Conservation (phyloP, 371 early-diverging fungal species). For the Batrachochytrium dendrobatidis region DNA sequence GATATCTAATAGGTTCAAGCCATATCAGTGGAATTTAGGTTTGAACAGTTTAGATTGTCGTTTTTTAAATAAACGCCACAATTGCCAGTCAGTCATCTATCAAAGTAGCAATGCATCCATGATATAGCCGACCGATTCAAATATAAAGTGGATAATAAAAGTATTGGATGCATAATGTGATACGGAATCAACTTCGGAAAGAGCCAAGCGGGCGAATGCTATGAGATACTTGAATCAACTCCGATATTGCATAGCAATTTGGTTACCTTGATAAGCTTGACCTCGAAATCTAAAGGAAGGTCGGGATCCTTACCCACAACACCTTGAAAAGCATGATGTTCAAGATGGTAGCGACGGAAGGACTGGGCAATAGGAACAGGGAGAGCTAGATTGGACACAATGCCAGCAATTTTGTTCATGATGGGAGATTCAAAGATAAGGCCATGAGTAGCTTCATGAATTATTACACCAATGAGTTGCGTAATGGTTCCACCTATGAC, state of each 20-base stretch:
- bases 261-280: slow-evolving; percentile 54
- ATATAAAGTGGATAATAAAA: slow-evolving; percentile 30
- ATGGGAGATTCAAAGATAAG: slow-evolving; percentile 61
- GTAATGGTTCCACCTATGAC: slow-evolving; percentile 78
- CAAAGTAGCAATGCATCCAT: too few species aligned
- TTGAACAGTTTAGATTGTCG: too few species aligned
- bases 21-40: neutral
- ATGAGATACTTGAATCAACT: too few species aligned
- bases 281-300: slow-evolving; percentile 85
- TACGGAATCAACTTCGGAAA: too few species aligned
- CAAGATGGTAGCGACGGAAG: slow-evolving; percentile 85
- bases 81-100: too few species aligned
- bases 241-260: too few species aligned
- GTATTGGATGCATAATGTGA: too few species aligned
- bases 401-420: slow-evolving; percentile 71
- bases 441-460: slow-evolving; percentile 91
- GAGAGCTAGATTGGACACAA: slow-evolving; percentile 79
- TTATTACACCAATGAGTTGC: slow-evolving; percentile 54
- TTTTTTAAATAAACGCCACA: too few species aligned
- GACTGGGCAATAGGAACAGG: slow-evolving; percentile 45
- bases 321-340: slow-evolving; percentile 95
- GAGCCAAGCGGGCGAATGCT: too few species aligned
- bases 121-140: too few species aligned
- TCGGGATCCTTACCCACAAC: slow-evolving; percentile 94
- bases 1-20: neutral